phyloP scores from a whole-genome alignment of 495 filamentous ascomycete genomes.

The Neurospora hispaniola region DNA sequence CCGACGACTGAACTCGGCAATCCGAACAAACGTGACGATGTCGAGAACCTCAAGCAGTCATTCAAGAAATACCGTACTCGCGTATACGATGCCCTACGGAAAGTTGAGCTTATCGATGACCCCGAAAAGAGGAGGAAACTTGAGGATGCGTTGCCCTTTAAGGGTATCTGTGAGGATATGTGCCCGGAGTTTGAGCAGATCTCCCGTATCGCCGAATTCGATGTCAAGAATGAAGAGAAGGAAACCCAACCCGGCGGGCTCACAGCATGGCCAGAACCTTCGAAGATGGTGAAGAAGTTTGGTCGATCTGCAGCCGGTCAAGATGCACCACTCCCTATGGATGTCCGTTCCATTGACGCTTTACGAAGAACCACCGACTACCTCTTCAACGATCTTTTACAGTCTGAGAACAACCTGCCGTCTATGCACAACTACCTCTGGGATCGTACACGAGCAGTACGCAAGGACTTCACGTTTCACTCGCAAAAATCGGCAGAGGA shows the following conservation, averaged over 20 bases:
- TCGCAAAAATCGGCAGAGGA: conserved; percentile 48
- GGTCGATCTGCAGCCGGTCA: conserved; percentile 84
- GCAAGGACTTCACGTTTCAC: conserved; percentile 91
- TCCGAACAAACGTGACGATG: conserved; percentile 26
- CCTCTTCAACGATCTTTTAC: conserved; percentile 64
- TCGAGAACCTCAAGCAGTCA: conserved; percentile 33
- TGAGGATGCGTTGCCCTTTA: conserved; percentile 74
- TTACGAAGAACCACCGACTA: conserved; percentile 74
- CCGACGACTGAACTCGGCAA: conserved; percentile 27
- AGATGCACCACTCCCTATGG: conserved; percentile 82
- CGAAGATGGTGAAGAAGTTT: conserved; percentile 68
- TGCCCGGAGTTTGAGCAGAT: conserved; percentile 86
- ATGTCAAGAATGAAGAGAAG: conserved; percentile 46
- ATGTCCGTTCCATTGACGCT: conserved; percentile 70
- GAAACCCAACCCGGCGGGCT: conserved; percentile 21
- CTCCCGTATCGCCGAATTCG: conserved; percentile 58
- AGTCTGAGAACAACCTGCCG: conserved; percentile 50
- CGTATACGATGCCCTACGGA: conserved; percentile 59
- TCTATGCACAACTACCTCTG: conserved; percentile 79
- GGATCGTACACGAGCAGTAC: conserved; percentile 84
- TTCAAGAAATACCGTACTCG: conserved; percentile 57
- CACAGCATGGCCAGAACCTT: conserved; percentile 24
- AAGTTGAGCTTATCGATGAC: conserved; percentile 71
- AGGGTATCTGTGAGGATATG: conserved; percentile 86
- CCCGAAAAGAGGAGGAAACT: conserved; percentile 74